Conservation (phyloP, 1,284 basidiomycete species). For the Ustilago curta region DNA sequence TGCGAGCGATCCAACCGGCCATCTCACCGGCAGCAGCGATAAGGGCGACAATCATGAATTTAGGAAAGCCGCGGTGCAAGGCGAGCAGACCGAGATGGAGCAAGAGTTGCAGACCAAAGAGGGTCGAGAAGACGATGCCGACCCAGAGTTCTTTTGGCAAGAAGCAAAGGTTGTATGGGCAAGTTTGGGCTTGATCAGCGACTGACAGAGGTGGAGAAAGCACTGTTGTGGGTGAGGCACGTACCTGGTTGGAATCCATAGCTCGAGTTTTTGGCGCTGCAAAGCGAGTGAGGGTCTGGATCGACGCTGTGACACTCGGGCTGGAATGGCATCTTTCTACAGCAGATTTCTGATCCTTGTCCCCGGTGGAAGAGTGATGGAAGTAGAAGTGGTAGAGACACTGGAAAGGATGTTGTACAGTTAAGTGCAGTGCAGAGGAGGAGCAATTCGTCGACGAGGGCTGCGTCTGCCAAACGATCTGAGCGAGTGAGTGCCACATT, state of each 20-base stretch:
- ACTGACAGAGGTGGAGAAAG: too few relatives aligned
- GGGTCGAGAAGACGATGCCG: constrained; percentile 35
- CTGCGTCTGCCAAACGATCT: too few relatives aligned
- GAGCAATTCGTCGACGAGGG: too few relatives aligned
- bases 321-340: neutral
- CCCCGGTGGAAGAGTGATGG: neutral
- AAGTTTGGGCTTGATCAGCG: neutral
- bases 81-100: constrained; percentile 27
- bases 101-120: constrained; percentile 34
- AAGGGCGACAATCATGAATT: constrained; percentile 40
- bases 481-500: too few relatives aligned
- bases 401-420: too few relatives aligned
- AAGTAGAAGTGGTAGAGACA: neutral
- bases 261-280: constrained; percentile 31
- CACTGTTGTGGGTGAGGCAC: neutral
- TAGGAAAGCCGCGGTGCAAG: constrained; percentile 30
- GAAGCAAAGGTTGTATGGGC: neutral
- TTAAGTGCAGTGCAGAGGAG: too few relatives aligned
- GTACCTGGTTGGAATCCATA: constrained; percentile 42
- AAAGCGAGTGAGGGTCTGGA: constrained; percentile 20
- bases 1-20: constrained; percentile 40
- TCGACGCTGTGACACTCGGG: constrained; percentile 17
- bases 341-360: neutral
- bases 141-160: constrained; percentile 31
- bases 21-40: constrained; percentile 39